phyloP scores from a whole-genome alignment of 768 basidiomycete genomes.

The Rhizopogon sp. region DNA sequence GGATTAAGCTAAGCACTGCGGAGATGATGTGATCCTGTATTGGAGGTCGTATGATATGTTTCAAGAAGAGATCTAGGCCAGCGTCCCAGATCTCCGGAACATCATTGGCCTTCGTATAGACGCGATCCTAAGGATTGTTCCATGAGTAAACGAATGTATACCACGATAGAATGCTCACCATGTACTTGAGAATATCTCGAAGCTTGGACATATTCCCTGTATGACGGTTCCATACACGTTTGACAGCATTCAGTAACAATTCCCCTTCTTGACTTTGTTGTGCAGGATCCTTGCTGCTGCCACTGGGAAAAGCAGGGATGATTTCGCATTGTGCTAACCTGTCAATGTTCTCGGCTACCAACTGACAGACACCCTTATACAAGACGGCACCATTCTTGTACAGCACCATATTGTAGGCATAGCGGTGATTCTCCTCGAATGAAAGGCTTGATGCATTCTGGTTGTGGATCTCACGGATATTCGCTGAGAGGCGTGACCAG shows the following conservation, averaged over 20 bases:
- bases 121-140: constrained; percentile 67
- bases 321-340: constrained; percentile 71
- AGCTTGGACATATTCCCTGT: constrained; percentile 82
- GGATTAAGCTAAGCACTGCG: constrained; percentile 84
- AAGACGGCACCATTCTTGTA: constrained; percentile 79
- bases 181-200: constrained; percentile 89
- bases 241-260: constrained; percentile 74
- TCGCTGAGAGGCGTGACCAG: constrained; percentile 74
- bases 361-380: constrained; percentile 77
- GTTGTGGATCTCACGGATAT: constrained; percentile 92
- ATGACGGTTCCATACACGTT: constrained; percentile 93
- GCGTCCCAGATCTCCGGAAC: constrained; percentile 80
- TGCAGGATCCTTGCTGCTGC: constrained; percentile 59
- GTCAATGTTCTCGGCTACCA: constrained; percentile 82
- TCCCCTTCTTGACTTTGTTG: constrained; percentile 84
- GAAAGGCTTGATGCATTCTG: constrained; percentile 87
- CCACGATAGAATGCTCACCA: constrained; percentile 51
- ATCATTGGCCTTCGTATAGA: constrained; percentile 68
- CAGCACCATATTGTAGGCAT: constrained; percentile 92
- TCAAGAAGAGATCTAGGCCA: constrained; percentile 78
- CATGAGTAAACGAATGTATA: constrained; percentile 10
- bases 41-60: constrained; percentile 71
- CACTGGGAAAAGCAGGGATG: constrained; percentile 77
- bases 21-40: constrained; percentile 80
- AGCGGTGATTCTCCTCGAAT: constrained; percentile 91